Evolutionary conservation across 1,284 basidiomycete genomes (phyloP), one percentile per base, ranked within the genome.

Genomic region (Volvariella surrecta): DNA sequence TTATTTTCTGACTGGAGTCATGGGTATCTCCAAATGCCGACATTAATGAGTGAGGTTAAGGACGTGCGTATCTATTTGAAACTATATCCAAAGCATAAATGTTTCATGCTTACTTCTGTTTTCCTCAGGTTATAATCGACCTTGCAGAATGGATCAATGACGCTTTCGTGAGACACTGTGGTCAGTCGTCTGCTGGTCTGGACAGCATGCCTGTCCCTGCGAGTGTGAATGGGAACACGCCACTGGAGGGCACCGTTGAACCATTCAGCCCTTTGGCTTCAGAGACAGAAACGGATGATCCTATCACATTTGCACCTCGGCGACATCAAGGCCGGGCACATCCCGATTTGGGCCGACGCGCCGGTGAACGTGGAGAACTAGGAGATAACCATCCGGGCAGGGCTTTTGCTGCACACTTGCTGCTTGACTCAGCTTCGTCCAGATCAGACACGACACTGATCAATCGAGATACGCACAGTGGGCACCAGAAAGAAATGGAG

Each of bases 1-100:
- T 75, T 93, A 45, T 89, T 91, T 61, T 84, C 86, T 37, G 89
- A 89, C 44, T 92, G 89, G 89, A 89, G 87, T 56, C 90, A 94
- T 61, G 92, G 91, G 21, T 96, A 93, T 65, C 74, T 94, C 54
- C 94, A 97, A 66, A 99, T 99, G 95, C 75, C 83, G 22, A 66
- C 76, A 15, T 63, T 98, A 52, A 87, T 98, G 82, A 72, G 67
- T 34, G 92, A 95, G 56, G 89, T 89, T 20, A 73, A 70, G 50
- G 75, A 74, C 45, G 90, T 70, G 53, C 51, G 70, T 53, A 34
- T 18, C 37, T 7, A 31, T 45, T 39, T 40, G 42, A 21, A 38
- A 13, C 42, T 38, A 37, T 32, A 21, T 38, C 24, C 16, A 17
- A 37, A 32, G 43, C n/a, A 28, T 6, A 28, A 28, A 28, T 6